These are phyloP conservation scores for Aspergillus homomorphus DNA, from an alignment of 495 filamentous ascomycete species.

Conservation along the genomic window DNA sequence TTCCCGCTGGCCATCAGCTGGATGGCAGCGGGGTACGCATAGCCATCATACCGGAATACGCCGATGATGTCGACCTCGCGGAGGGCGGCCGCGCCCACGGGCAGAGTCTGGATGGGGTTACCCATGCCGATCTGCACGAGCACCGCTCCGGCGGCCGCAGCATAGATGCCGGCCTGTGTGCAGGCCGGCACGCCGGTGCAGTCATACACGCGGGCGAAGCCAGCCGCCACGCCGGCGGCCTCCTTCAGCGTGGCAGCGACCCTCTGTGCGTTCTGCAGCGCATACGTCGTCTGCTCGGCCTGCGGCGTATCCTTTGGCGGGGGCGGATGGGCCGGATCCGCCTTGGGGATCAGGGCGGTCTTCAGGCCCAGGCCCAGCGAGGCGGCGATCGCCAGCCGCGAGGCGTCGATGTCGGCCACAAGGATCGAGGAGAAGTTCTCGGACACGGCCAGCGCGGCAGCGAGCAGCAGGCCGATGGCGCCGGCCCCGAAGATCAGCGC, in stretches of 20 bases:
- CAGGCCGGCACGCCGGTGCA: conserved; percentile 88
- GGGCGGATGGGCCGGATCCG: conserved; percentile 30
- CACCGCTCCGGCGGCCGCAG: conserved; percentile 72
- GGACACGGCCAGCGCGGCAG: conserved; percentile 54
- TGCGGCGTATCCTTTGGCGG: conserved; percentile 38
- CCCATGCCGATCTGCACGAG: conserved; percentile 93
- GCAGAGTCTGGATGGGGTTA: conserved; percentile 82
- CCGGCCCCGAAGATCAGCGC: conserved; percentile 80
- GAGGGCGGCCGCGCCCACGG: conserved; percentile 78
- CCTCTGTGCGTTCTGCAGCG: conserved; percentile 37
- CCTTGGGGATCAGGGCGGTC: conserved; percentile 56
- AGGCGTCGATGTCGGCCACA: conserved; percentile 76
- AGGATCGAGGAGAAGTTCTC: conserved; percentile 70
- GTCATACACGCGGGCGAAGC: conserved; percentile 80
- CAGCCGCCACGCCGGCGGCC: conserved; percentile 51
- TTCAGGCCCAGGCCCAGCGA: conserved; percentile 65
- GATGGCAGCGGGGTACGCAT: conserved; percentile 79
- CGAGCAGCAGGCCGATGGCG: conserved; percentile 73
- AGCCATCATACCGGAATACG: conserved; percentile 85
- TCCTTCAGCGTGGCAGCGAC: conserved; percentile 42
- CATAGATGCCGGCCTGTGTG: conserved; percentile 83
- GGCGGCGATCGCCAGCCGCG: conserved; percentile 69
- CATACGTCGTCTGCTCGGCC: conserved; percentile 39
- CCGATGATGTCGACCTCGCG: conserved; percentile 89
- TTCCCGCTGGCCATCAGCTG: conserved; percentile 61